A percentile compares a stretch with the other conserved stretches of the same genome.
phyloP scores from a whole-genome alignment of 2,329 filamentous ascomycete species.

The Exophiala spinifera region DNA sequence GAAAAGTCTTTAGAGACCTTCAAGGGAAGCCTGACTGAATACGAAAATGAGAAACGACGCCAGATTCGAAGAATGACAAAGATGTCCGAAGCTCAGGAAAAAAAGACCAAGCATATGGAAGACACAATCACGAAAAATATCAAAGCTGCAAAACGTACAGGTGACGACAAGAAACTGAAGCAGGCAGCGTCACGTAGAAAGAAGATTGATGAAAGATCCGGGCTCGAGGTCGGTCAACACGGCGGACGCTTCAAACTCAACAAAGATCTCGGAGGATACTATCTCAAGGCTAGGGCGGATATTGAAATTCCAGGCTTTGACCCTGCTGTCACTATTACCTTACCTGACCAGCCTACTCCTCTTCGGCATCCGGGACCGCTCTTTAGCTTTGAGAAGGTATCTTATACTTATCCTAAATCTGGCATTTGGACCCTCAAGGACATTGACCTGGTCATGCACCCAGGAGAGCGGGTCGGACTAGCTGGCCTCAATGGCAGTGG shows the following conservation, averaged over 20 bases:
- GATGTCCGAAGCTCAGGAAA: slow-evolving; percentile 80
- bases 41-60: slow-evolving; percentile 60
- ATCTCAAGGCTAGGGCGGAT: slow-evolving; percentile 58
- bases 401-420: slow-evolving; percentile 59
- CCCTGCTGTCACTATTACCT: slow-evolving; percentile 26
- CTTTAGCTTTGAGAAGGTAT: slow-evolving; percentile 66
- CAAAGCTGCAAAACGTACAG: slow-evolving; percentile 69
- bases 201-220: slow-evolving; percentile 78
- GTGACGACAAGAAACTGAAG: slow-evolving; percentile 81
- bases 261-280: slow-evolving; percentile 64
- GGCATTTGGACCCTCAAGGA: slow-evolving; percentile 56
- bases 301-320: slow-evolving; percentile 68
- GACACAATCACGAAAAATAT: slow-evolving; percentile 72
- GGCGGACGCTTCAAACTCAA: slow-evolving; percentile 80
- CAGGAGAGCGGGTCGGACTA: slow-evolving; percentile 71
- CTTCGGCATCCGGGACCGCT: slow-evolving; percentile 72
- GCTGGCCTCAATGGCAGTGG: slow-evolving; percentile 77
- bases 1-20: slow-evolving; percentile 71
- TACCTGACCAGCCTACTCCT: slow-evolving; percentile 43
- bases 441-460: slow-evolving; percentile 65
- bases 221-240: slow-evolving; percentile 67
- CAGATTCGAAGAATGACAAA: slow-evolving; percentile 65
- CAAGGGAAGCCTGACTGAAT: slow-evolving; percentile 69
- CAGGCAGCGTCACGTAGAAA: slow-evolving; percentile 81
- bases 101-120: slow-evolving; percentile 76